These are phyloP conservation scores for Diplosphaera chodatii DNA, from an alignment of 139 green algal genomes.

Conservation along the genomic window DNA sequence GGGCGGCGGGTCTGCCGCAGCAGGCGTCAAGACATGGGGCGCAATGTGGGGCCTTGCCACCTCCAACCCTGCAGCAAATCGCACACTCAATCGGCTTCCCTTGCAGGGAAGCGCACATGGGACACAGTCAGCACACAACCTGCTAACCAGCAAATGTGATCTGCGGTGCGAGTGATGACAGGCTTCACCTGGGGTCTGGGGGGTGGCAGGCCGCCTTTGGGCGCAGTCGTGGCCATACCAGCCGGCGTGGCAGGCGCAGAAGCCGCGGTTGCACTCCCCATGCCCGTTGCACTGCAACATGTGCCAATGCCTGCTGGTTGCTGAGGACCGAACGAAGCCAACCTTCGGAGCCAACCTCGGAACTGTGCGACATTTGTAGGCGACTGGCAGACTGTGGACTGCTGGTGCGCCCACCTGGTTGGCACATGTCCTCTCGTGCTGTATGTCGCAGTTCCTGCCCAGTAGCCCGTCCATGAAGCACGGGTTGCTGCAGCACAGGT, in stretches of 20 bases:
- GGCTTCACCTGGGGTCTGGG: not conserved
- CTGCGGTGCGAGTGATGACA: too few relatives aligned
- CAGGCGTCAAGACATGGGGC: not conserved
- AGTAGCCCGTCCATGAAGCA: conserved; percentile 17
- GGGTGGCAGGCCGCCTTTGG: conserved; percentile 15
- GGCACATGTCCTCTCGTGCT: conserved; percentile 29
- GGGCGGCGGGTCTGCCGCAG: not conserved
- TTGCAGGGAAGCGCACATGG: too few relatives aligned
- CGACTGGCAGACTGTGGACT: too few relatives aligned
- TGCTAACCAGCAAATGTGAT: too few relatives aligned
- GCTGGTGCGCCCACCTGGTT: too few relatives aligned
- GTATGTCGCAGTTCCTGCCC: conserved; percentile 21
- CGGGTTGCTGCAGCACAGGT: conserved; percentile 2
- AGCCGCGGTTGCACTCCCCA: conserved; percentile 43
- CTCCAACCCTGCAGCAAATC: not conserved
- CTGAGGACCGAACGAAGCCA: too few relatives aligned
- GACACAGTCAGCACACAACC: too few relatives aligned
- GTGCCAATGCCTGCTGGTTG: too few relatives aligned
- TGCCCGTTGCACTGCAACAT: conserved; percentile 44
- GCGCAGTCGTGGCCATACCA: conserved; percentile 49
- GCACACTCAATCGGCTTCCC: too few relatives aligned
- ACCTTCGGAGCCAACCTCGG: too few relatives aligned
- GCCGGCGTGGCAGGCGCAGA: conserved; percentile 47
- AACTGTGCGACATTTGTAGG: too few relatives aligned
- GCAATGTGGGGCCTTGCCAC: not conserved